phyloP scores from a whole-genome alignment of 176 grass and related monocot genomes.

The Cenchrus purpureus region DNA sequence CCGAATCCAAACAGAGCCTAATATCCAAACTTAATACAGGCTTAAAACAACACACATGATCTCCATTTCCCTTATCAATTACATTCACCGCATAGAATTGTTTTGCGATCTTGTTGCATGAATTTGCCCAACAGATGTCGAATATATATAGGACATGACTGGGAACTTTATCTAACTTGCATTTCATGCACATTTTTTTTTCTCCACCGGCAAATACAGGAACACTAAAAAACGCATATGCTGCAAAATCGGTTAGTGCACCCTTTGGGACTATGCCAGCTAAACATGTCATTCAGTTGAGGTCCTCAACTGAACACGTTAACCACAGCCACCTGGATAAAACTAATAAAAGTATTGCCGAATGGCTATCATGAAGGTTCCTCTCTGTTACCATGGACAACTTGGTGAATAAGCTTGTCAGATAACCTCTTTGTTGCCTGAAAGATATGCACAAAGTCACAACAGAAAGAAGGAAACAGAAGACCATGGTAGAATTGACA shows the following conservation, averaged over 20 bases:
- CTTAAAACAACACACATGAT: neutral
- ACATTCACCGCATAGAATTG: conserved; percentile 5
- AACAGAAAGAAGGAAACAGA: conserved; percentile 6
- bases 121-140: neutral
- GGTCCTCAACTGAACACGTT: neutral
- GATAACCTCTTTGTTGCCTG: conserved; percentile 80
- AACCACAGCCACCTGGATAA: neutral
- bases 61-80: neutral
- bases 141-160: neutral
- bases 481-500: neutral
- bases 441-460: conserved; percentile 23
- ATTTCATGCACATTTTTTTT: neutral
- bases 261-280: neutral
- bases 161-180: neutral
- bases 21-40: neutral
- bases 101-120: neutral
- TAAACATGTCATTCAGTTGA: conserved; percentile 8
- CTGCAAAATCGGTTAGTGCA: conserved; percentile 24
- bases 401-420: conserved; percentile 70
- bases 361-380: conserved; percentile 18
- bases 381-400: conserved; percentile 52
- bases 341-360: neutral
- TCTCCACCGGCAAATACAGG: conserved; percentile 3
- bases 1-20: too few species aligned
- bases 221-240: conserved; percentile 9